These are phyloP conservation scores for Hura crepitans DNA, from an alignment of 441 rosid genomes.

Conservation along the genomic window DNA sequence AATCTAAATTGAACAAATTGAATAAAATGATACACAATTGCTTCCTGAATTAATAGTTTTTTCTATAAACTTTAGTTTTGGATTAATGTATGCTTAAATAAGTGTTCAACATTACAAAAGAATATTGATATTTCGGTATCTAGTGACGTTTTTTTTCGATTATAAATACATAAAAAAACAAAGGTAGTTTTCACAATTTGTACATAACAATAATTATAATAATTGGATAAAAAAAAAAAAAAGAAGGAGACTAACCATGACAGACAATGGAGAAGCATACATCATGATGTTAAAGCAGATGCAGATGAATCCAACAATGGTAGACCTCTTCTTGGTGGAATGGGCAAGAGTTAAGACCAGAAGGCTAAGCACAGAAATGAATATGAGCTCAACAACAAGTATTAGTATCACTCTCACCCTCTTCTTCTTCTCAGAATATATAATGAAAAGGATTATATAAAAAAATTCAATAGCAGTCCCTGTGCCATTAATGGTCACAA, in stretches of 20 bases:
- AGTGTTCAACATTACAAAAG: too few relatives aligned
- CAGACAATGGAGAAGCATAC: slow-evolving; percentile 81
- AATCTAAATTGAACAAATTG: too few relatives aligned
- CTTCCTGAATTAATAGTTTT: too few relatives aligned
- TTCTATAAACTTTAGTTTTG: too few relatives aligned
- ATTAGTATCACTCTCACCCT: slow-evolving; percentile 33
- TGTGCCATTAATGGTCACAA: slow-evolving; percentile 64
- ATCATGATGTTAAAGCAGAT: slow-evolving; percentile 59
- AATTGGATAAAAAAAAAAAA: not conserved
- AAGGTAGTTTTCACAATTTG: not conserved
- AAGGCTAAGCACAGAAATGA: slow-evolving; percentile 31
- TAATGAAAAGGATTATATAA: slow-evolving; percentile 43
- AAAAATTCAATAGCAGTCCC: slow-evolving; percentile 56
- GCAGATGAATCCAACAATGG: slow-evolving; percentile 55
- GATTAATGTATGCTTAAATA: too few relatives aligned
- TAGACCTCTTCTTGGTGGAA: slow-evolving; percentile 41
- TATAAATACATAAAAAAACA: too few relatives aligned
- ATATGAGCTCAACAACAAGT: slow-evolving; percentile 36
- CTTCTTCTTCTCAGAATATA: slow-evolving; percentile 40
- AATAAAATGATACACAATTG: too few relatives aligned
- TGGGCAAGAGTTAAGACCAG: slow-evolving; percentile 46
- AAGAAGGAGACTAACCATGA: slow-evolving; percentile 53
- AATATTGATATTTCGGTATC: too few relatives aligned
- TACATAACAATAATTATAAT: not conserved
- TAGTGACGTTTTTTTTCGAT: too few relatives aligned